These are phyloP conservation scores for Hyaloscypha variabilis DNA, from an alignment of 495 filamentous ascomycete species.

Conservation along the genomic window DNA sequence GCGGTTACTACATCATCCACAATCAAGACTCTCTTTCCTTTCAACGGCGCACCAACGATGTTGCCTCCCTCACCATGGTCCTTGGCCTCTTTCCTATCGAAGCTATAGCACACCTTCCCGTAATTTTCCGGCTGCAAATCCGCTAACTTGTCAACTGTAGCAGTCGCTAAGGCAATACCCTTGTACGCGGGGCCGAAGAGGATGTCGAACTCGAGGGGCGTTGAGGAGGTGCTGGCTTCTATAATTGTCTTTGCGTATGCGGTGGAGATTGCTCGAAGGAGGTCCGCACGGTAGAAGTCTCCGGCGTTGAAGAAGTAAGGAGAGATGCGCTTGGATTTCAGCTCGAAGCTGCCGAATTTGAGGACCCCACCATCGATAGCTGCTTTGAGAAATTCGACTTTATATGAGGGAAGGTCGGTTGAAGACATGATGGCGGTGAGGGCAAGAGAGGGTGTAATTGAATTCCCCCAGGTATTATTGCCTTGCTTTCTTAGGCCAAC, in stretches of 20 bases:
- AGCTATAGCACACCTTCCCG: constrained; percentile 71
- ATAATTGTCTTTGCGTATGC: constrained; percentile 80
- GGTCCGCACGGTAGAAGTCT: constrained; percentile 74
- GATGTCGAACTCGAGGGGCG: constrained; percentile 60
- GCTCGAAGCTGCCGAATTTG: constrained; percentile 83
- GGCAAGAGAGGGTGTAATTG: constrained; percentile 31
- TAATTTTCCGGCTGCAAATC: constrained; percentile 59
- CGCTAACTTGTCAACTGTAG: constrained; percentile 69
- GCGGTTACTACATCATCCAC: constrained; percentile 97
- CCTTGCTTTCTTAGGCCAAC: not conserved
- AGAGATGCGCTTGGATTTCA: constrained; percentile 90
- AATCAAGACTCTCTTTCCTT: constrained; percentile 82
- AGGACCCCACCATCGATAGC: constrained; percentile 75
- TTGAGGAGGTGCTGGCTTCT: constrained; percentile 37
- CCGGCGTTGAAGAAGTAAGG: constrained; percentile 99
- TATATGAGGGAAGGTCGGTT: constrained; percentile 50
- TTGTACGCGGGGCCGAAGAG: constrained; percentile 93
- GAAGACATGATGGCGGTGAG: constrained; percentile 20
- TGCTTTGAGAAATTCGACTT: constrained; percentile 69
- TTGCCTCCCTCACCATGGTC: constrained; percentile 90
- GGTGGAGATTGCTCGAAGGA: constrained; percentile 70
- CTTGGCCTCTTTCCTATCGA: constrained; percentile 95
- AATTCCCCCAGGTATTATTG: not conserved
- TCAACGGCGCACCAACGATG: constrained; percentile 84
- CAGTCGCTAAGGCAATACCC: constrained; percentile 83